Evolutionary conservation across 805 yeast genomes (phyloP).

Genomic region (Suhomyces sp.): DNA sequence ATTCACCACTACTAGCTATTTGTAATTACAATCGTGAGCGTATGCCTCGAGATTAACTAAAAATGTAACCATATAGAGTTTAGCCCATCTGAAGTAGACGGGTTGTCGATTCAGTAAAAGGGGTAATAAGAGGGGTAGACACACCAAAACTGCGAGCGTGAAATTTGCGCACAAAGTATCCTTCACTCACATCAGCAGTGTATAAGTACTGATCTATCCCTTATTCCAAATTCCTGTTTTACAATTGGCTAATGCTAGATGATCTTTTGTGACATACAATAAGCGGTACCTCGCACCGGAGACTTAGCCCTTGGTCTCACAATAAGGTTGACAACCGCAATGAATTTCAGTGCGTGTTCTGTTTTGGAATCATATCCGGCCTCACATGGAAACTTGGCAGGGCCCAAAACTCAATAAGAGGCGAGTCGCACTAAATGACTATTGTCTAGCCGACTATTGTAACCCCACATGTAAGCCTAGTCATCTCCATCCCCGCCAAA

Average conservation of each 20-base stretch:
- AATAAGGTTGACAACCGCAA: background rate
- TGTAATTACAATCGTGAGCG: background rate
- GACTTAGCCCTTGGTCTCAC: background rate
- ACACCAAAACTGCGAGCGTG: background rate
- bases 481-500: constrained; percentile 1
- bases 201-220: background rate
- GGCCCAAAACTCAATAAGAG: background rate
- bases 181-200: background rate
- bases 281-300: background rate
- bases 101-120: background rate
- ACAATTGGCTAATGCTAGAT: background rate
- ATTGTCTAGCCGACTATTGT: background rate
- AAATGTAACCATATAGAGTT: background rate
- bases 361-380: background rate
- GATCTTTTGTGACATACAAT: background rate
- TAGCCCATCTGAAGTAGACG: background rate
- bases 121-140: background rate
- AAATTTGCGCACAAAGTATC: background rate
- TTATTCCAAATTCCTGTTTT: background rate
- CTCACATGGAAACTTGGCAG: background rate
- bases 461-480: constrained; percentile 2
- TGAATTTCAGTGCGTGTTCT: background rate
- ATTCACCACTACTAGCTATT: background rate
- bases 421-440: background rate
- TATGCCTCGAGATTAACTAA: background rate